phyloP scores from a whole-genome alignment of 2,329 filamentous ascomycete genomes.

The Colletotrichum scovillei region DNA sequence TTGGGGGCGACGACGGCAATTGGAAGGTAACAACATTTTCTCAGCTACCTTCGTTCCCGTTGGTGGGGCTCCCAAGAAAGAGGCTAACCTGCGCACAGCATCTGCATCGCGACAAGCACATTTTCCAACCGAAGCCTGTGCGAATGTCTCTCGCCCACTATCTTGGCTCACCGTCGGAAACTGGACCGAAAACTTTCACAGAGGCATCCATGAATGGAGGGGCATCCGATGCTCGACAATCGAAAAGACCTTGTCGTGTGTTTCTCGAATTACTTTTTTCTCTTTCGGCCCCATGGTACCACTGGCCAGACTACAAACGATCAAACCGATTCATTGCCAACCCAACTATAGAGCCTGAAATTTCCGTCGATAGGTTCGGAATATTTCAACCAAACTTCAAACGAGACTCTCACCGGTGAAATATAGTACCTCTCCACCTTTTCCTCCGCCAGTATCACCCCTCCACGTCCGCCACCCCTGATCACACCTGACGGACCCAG shows the following conservation, averaged over 20 bases:
- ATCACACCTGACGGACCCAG: conserved; percentile 21
- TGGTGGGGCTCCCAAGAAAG: conserved; percentile 1
- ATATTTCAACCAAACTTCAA: conserved; percentile 32
- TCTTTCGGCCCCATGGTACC: not conserved
- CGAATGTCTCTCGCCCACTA: conserved; percentile 1
- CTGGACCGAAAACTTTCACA: conserved; percentile 2
- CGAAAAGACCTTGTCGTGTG: conserved; percentile 4
- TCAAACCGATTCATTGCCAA: conserved; percentile 22
- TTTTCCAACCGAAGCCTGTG: conserved; percentile 13
- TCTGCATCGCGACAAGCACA: conserved; percentile 6
- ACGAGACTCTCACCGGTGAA: conserved; percentile 30
- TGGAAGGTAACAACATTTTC: not conserved
- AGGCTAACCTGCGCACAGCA: conserved; percentile 1
- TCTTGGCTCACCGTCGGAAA: conserved; percentile 29
- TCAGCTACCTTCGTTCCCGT: not conserved
- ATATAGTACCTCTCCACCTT: conserved; percentile 32
- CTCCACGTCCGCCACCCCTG: conserved; percentile 15
- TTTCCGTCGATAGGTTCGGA: conserved; percentile 32
- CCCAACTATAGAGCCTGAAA: conserved; percentile 28
- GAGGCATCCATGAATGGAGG: not conserved
- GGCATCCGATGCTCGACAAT: conserved; percentile 14
- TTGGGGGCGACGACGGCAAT: conserved; percentile 4
- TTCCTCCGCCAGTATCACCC: conserved; percentile 6
- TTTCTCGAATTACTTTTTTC: conserved; percentile 11
- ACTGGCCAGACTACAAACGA: conserved; percentile 2